These are phyloP conservation scores for Cercospora brassicicola DNA, from an alignment of 2,329 filamentous ascomycete species.

Conservation along the genomic window DNA sequence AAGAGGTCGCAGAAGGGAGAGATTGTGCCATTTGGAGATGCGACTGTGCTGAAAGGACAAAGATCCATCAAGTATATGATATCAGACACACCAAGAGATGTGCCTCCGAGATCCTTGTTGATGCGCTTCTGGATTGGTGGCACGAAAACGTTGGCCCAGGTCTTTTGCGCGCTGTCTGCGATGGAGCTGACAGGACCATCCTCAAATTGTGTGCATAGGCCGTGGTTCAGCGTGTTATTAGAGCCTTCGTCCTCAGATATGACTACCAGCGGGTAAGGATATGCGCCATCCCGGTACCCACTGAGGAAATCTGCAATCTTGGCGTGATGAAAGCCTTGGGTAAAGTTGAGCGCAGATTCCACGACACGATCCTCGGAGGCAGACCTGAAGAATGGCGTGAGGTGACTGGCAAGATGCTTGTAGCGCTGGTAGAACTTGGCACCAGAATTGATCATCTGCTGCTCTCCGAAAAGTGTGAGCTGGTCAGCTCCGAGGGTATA, in stretches of 20 bases:
- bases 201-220: slow-evolving; percentile 70
- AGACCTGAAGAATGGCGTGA: slow-evolving; percentile 69
- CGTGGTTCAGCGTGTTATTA: slow-evolving; percentile 83
- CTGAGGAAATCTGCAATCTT: slow-evolving; percentile 48
- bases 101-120: slow-evolving; percentile 67
- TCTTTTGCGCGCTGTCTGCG: slow-evolving; percentile 53
- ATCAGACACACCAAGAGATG: slow-evolving; percentile 62
- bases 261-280: slow-evolving; percentile 60
- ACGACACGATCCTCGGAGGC: slow-evolving; percentile 71
- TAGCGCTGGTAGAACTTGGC: slow-evolving; percentile 75
- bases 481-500: slow-evolving; percentile 71
- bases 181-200: slow-evolving; percentile 53
- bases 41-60: slow-evolving; percentile 82
- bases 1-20: slow-evolving; percentile 79
- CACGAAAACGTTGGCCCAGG: slow-evolving; percentile 65
- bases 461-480: slow-evolving; percentile 66
- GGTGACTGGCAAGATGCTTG: slow-evolving; percentile 56
- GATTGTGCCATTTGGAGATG: slow-evolving; percentile 54
- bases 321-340: slow-evolving; percentile 67
- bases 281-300: slow-evolving; percentile 43
- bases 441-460: slow-evolving; percentile 73
- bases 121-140: slow-evolving; percentile 68
- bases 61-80: slow-evolving; percentile 80
- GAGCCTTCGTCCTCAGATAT: slow-evolving; percentile 65
- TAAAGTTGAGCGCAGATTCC: slow-evolving; percentile 73